These are phyloP conservation scores for Aspergillus tanneri DNA, from an alignment of 2,329 filamentous ascomycete genomes.

Conservation along the genomic window DNA sequence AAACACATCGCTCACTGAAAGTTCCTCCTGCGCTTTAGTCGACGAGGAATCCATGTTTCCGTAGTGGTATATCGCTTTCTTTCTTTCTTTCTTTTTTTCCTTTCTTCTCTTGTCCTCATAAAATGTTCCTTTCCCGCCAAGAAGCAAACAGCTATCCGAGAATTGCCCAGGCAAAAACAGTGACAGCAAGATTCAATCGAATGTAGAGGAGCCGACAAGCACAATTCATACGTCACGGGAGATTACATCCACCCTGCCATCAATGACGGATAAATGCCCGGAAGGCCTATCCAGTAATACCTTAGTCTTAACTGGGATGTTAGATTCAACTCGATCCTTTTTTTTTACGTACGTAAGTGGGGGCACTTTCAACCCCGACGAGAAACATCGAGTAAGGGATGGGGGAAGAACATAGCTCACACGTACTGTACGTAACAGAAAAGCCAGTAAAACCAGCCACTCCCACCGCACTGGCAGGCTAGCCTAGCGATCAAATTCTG, in stretches of 20 bases:
- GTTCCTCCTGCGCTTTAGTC: constrained; percentile 30
- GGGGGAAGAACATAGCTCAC: too few relatives aligned
- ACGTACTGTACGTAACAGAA: too few relatives aligned
- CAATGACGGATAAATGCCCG: constrained; percentile 6
- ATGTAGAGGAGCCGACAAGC: constrained; percentile 2
- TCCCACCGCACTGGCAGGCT: not conserved
- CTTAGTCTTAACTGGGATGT: constrained; percentile 1
- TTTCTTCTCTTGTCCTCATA: not conserved
- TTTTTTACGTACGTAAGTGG: constrained; percentile 4
- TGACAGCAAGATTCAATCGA: constrained; percentile 4
- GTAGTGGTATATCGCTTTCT: constrained; percentile 1
- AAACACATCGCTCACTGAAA: constrained; percentile 43
- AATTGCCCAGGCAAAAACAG: constrained; percentile 1
- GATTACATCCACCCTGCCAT: constrained; percentile 17
- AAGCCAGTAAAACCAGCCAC: not conserved
- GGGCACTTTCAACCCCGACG: not conserved
- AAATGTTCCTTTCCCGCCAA: not conserved
- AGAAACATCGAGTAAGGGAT: not conserved
- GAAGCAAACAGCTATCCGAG: constrained; percentile 2
- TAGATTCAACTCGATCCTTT: not conserved
- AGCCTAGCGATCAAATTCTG: not conserved
- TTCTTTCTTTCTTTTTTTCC: constrained; percentile 1
- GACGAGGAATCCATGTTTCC: constrained; percentile 24
- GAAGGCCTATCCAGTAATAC: constrained; percentile 2
- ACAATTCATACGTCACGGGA: constrained; percentile 8